phyloP scores from a whole-genome alignment of 768 basidiomycete species.

The Xerocomus potaroensis region DNA sequence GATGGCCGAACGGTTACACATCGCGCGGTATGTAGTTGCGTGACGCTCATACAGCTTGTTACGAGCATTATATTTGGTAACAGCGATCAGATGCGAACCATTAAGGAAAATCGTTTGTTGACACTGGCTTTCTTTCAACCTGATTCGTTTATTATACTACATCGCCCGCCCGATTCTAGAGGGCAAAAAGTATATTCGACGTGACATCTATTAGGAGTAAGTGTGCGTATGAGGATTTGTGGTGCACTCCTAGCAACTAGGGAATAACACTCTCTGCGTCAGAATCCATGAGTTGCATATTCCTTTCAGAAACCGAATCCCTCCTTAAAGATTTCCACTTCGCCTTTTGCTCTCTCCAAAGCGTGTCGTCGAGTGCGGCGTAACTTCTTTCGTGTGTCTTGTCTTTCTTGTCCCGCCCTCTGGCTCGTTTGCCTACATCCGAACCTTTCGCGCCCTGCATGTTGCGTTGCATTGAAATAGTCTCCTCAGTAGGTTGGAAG shows the following conservation, averaged over 20 bases:
- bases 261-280: slow-evolving; percentile 2
- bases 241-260: too few relatives aligned
- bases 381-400: slow-evolving; percentile 22
- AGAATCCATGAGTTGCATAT: slow-evolving; percentile 8
- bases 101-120: background rate
- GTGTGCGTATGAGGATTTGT: too few relatives aligned
- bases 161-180: too few relatives aligned
- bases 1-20: background rate
- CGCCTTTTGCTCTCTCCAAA: slow-evolving; percentile 39
- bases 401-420: slow-evolving; percentile 23
- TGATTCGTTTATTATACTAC: background rate
- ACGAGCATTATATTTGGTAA: slow-evolving; percentile 15
- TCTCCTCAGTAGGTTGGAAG: slow-evolving; percentile 35
- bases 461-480: slow-evolving; percentile 25
- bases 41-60: slow-evolving; percentile 23
- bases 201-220: background rate
- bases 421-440: slow-evolving; percentile 54
- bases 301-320: slow-evolving; percentile 1
- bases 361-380: slow-evolving; percentile 29
- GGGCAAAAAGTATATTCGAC: too few relatives aligned
- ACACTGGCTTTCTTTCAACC: slow-evolving; percentile 1
- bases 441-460: slow-evolving; percentile 36
- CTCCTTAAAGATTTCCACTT: slow-evolving; percentile 26
- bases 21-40: background rate
- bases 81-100: slow-evolving; percentile 19